A percentile compares a stretch with the other conserved stretches of the same genome.
phyloP scores from a whole-genome alignment of 169 alveolate species.

The Theileria orientalis region DNA sequence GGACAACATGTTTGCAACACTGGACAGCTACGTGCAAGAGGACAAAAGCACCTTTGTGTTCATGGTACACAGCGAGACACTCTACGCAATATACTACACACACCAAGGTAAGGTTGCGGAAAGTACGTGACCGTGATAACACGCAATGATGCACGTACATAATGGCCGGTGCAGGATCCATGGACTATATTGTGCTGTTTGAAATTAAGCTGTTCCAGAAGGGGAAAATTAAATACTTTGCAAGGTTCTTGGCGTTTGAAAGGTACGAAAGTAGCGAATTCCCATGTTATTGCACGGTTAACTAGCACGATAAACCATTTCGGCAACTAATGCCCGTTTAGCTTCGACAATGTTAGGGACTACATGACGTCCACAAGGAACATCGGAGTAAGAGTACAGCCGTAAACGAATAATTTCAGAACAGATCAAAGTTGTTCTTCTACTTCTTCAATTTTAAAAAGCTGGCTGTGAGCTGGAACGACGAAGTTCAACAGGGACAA shows the following conservation, averaged over 20 bases:
- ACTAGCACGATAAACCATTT: too few species aligned
- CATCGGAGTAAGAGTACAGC: slow-evolving; percentile 18
- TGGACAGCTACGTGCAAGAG: slow-evolving; percentile 12
- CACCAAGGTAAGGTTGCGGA: slow-evolving; percentile 38
- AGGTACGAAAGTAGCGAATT: slow-evolving; percentile 7
- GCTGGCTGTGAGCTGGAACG: slow-evolving; percentile 1
- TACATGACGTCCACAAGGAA: slow-evolving; percentile 31
- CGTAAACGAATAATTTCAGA: neutral
- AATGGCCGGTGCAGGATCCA: slow-evolving; percentile 22
- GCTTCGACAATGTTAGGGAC: slow-evolving; percentile 40
- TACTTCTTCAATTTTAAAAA: slow-evolving; percentile 20
- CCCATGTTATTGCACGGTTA: too few species aligned
- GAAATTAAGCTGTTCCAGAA: slow-evolving; percentile 17
- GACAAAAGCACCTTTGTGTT: slow-evolving; percentile 27
- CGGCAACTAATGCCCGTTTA: neutral
- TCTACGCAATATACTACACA: slow-evolving; percentile 41
- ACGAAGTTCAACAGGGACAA: slow-evolving; percentile 4
- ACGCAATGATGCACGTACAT: too few species aligned
- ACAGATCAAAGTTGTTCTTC: neutral
- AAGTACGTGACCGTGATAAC: too few species aligned
- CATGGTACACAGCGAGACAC: slow-evolving; percentile 10
- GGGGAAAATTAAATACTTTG: neutral
- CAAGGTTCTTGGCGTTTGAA: slow-evolving; percentile 33
- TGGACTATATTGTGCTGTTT: slow-evolving; percentile 33
- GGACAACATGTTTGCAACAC: slow-evolving; percentile 30